Percentiles rank a stretch among this genome's conserved stretches.
These are phyloP conservation scores for Erucastrum elatum DNA, from an alignment of 345 rosid genomes.

Conservation along the genomic window DNA sequence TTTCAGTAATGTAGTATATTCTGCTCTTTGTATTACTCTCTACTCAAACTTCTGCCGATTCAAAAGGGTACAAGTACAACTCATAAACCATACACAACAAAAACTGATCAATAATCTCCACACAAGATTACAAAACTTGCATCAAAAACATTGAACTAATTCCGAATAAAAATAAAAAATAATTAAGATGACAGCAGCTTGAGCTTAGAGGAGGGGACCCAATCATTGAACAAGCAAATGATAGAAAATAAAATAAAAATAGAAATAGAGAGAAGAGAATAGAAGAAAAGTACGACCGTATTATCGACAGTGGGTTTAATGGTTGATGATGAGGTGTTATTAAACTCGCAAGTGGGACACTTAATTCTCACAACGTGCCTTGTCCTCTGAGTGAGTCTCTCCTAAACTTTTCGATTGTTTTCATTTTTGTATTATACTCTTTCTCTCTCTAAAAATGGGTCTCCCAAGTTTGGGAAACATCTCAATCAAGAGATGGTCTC, in stretches of 20 bases:
- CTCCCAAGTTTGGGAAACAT: slow-evolving; percentile 32
- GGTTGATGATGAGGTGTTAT: slow-evolving; percentile 37
- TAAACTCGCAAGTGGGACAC: slow-evolving; percentile 39
- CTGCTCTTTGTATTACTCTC: background rate
- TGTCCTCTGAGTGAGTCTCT: slow-evolving; percentile 32
- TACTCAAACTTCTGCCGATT: slow-evolving; percentile 16
- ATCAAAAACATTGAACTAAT: slow-evolving; percentile 3
- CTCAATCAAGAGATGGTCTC: slow-evolving; percentile 34
- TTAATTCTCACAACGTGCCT: slow-evolving; percentile 42
- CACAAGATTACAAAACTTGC: slow-evolving; percentile 36
- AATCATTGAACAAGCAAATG: slow-evolving; percentile 36
- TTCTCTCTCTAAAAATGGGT: slow-evolving; percentile 19
- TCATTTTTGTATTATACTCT: background rate
- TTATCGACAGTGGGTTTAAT: slow-evolving; percentile 35
- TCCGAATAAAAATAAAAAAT: slow-evolving; percentile 5
- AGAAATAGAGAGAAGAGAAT: background rate
- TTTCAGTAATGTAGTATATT: background rate
- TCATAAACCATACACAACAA: slow-evolving; percentile 23
- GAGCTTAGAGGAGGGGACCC: slow-evolving; percentile 38
- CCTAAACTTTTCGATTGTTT: background rate
- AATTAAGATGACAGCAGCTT: slow-evolving; percentile 39
- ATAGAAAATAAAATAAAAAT: background rate
- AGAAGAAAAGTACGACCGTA: slow-evolving; percentile 44
- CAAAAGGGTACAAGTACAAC: slow-evolving; percentile 41
- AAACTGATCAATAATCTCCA: slow-evolving; percentile 31